phyloP scores from a whole-genome alignment of 2,329 filamentous ascomycete genomes.

The Penicillium sp. region DNA sequence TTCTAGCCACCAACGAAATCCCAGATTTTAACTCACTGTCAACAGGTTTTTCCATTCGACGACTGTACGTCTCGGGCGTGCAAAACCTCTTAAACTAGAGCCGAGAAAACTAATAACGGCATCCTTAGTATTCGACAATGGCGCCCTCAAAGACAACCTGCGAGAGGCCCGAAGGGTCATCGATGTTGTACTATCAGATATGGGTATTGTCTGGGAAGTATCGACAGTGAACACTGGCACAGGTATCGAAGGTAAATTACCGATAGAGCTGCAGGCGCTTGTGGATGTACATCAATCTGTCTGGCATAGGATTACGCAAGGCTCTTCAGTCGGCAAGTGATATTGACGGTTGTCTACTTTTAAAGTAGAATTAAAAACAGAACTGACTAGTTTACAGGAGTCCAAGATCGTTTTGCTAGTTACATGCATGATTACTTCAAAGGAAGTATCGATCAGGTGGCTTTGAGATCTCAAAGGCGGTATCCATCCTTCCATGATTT shows the following conservation, averaged over 20 bases:
- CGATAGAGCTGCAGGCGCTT: conserved; percentile 18
- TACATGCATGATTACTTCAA: conserved; percentile 18
- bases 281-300: conserved; percentile 25
- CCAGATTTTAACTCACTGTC: neutral
- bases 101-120: neutral
- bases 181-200: conserved; percentile 20
- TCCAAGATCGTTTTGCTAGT: conserved; percentile 15
- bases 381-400: conserved; percentile 3
- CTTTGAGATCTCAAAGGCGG: conserved; percentile 12
- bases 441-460: conserved; percentile 18
- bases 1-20: neutral
- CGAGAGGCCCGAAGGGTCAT: conserved; percentile 20
- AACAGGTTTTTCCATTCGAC: conserved; percentile 5
- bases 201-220: neutral
- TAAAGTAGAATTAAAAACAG: too few species aligned
- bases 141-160: conserved; percentile 23
- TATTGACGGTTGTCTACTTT: neutral
- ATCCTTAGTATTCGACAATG: conserved; percentile 27
- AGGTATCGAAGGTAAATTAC: neutral
- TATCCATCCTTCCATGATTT: conserved; percentile 17
- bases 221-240: neutral
- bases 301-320: conserved; percentile 22
- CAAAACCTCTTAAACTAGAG: neutral
- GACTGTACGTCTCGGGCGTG: neutral
- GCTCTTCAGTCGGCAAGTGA: neutral